Percentiles rank a stretch among this genome's conserved stretches.
These are phyloP conservation scores for Circinella umbellata DNA, from an alignment of 371 early-diverging fungal species.

Conservation along the genomic window DNA sequence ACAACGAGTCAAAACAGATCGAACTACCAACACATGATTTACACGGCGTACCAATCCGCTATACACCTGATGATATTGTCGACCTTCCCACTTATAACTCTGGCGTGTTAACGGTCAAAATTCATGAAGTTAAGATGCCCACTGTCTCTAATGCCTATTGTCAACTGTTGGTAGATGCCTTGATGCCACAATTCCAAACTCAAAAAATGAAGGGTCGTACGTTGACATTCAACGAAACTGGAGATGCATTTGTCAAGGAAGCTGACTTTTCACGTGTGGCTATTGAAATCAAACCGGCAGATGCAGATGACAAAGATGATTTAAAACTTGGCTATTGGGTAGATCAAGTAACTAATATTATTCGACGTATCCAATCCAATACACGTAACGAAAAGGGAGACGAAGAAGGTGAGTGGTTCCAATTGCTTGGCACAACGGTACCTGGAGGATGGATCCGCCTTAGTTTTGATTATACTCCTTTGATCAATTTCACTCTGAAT, in stretches of 20 bases:
- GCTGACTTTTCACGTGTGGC: slow-evolving; percentile 64
- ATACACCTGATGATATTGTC: slow-evolving; percentile 51
- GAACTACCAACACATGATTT: slow-evolving; percentile 20
- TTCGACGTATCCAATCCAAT: slow-evolving; percentile 41
- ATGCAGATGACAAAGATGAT: slow-evolving; percentile 38
- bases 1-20: not conserved
- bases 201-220: slow-evolving; percentile 39
- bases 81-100: slow-evolving; percentile 44
- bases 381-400: slow-evolving; percentile 20
- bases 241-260: slow-evolving; percentile 66
- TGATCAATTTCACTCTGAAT: slow-evolving; percentile 51
- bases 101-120: slow-evolving; percentile 43
- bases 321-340: slow-evolving; percentile 45
- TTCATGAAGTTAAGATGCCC: slow-evolving; percentile 47
- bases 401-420: slow-evolving; percentile 40
- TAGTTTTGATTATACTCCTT: slow-evolving; percentile 56
- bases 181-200: slow-evolving; percentile 48
- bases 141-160: slow-evolving; percentile 30
- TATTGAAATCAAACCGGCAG: slow-evolving; percentile 50
- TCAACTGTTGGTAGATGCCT: slow-evolving; percentile 42
- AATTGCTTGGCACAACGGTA: slow-evolving; percentile 41
- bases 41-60: slow-evolving; percentile 33
- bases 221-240: slow-evolving; percentile 43
- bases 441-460: slow-evolving; percentile 49
- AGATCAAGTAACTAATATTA: slow-evolving; percentile 32